Evolutionary conservation across 1,284 basidiomycete genomes (phyloP).

Genomic region (Porogramme epimiltina): DNA sequence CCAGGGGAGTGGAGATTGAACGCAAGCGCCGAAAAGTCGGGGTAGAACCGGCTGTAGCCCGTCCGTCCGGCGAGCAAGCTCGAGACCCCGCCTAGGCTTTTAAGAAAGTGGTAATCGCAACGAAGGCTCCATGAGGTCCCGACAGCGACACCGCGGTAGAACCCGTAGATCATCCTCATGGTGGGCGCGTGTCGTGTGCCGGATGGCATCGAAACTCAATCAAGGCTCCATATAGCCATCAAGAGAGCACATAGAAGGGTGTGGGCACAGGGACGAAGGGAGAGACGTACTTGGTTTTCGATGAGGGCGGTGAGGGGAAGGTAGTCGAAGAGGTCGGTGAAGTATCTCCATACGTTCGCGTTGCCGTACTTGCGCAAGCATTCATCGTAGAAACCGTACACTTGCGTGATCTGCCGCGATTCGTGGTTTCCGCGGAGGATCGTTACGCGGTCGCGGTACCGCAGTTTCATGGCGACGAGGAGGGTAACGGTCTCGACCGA

Average conservation of each 20-base stretch:
- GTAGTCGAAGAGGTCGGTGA: constrained; percentile 98
- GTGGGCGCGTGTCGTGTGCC: constrained; percentile 6
- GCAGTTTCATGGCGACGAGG: constrained; percentile 93
- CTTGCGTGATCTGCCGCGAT: constrained; percentile 98
- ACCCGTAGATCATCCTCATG: not conserved
- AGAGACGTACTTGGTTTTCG: constrained; percentile 88
- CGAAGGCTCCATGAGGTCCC: not conserved
- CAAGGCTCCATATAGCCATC: not conserved
- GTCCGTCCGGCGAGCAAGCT: not conserved
- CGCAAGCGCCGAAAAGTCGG: not conserved
- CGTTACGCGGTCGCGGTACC: constrained; percentile 97
- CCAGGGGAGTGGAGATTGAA: not conserved
- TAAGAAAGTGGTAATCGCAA: too few relatives aligned
- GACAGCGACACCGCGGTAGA: not conserved
- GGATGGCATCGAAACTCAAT: not conserved
- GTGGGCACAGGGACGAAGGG: not conserved
- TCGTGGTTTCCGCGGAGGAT: constrained; percentile 99
- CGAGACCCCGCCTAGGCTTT: not conserved
- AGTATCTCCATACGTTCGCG: constrained; percentile 97
- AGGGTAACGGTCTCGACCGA: constrained; percentile 97
- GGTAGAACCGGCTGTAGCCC: too few relatives aligned
- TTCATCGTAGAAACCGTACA: constrained; percentile 99
- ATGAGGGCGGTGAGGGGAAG: constrained; percentile 93
- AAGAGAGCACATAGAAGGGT: not conserved
- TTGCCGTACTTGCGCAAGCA: constrained; percentile 96